Base-by-base conservation (phyloP, 2,329 filamentous ascomycete genomes). In the Penicillium sp. region DNA sequence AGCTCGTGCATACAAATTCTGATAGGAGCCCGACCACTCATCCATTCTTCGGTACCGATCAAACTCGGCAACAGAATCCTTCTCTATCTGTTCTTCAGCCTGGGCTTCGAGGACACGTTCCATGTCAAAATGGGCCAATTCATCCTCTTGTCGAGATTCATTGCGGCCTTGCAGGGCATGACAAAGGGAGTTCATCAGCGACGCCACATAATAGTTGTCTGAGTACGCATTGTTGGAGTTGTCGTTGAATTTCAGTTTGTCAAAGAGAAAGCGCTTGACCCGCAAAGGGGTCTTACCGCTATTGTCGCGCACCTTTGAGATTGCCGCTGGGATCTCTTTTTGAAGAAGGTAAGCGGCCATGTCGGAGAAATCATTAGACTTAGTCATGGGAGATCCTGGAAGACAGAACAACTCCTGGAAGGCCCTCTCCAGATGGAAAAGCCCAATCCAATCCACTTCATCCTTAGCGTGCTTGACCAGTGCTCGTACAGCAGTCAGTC, bases 221-320 rank as follows among this genome's bases (percentile, higher is more conserved):
- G 93, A 96, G 69, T 86, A 96, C 49, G 79, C 79, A 66, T 99
- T 99, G 58, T 90, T 89, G 2, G 90, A 88, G 70, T 99, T 99
- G 75, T 99, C 93, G 70, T 99, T 99, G 78, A 92, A 93, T 49
- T 90, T 88, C 33, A 99, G 80, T 70, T 96, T 90, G 65, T 97
- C 92, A 22, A 96, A 84, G 48, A 99, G 84, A 72, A 97, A 96
- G 39, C 85, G 84, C 56, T 93, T 90, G 5, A 91, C 91, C 52
- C 87, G 82, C 68, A 88, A 81, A 0, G 93, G 93, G 53, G 92
- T 93, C 66, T 86, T 89, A 37, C 91, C 90, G 54, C 87, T 83
- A 39, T 80, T 79, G 67, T 93, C 89, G 50, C 91, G 87, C 48
- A 98, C 86, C 60, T 85, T 84, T 3, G 92, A 86, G 62, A 99